phyloP scores from a whole-genome alignment of 2,329 filamentous ascomycete genomes.

The Endothia cerciana region DNA sequence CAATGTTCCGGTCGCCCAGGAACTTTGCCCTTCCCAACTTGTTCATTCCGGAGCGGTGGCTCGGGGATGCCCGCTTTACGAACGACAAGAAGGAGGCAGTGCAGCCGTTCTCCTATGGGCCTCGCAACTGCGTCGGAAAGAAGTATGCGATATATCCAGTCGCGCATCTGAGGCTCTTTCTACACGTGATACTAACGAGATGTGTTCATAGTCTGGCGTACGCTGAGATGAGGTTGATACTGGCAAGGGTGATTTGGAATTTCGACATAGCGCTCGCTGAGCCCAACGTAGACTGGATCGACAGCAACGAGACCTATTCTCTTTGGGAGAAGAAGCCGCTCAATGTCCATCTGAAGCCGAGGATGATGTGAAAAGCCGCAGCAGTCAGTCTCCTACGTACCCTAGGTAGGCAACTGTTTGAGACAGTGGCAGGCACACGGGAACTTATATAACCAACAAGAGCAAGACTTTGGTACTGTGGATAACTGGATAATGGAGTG shows the following conservation, averaged over 20 bases:
- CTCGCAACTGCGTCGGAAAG: conserved; percentile 51
- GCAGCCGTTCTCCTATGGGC: conserved; percentile 50
- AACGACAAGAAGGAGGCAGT: conserved; percentile 44
- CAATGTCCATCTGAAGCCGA: conserved; percentile 38
- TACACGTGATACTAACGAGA: conserved; percentile 9
- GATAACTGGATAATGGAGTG: not conserved
- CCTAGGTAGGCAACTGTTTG: not conserved
- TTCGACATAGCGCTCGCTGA: conserved; percentile 47
- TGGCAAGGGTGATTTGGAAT: conserved; percentile 49
- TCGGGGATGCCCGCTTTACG: conserved; percentile 40
- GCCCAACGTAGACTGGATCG: conserved; percentile 39
- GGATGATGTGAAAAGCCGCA: not conserved
- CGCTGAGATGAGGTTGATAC: conserved; percentile 51
- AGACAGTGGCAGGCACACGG: not conserved
- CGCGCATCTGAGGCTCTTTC: not conserved
- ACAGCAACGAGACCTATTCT: conserved; percentile 37
- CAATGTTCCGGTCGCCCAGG: conserved; percentile 44
- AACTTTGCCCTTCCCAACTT: conserved; percentile 48
- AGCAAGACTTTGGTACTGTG: not conserved
- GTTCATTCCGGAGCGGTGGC: conserved; percentile 52
- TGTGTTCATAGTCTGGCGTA: conserved; percentile 46
- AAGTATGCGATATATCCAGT: conserved; percentile 42
- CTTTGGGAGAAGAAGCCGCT: conserved; percentile 43
- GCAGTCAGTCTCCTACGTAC: too few relatives aligned
- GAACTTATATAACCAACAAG: not conserved